A percentile compares a stretch with the other conserved stretches of the same genome.
phyloP scores from a whole-genome alignment of 106 monocot species.

The Ottelia alismoides region DNA sequence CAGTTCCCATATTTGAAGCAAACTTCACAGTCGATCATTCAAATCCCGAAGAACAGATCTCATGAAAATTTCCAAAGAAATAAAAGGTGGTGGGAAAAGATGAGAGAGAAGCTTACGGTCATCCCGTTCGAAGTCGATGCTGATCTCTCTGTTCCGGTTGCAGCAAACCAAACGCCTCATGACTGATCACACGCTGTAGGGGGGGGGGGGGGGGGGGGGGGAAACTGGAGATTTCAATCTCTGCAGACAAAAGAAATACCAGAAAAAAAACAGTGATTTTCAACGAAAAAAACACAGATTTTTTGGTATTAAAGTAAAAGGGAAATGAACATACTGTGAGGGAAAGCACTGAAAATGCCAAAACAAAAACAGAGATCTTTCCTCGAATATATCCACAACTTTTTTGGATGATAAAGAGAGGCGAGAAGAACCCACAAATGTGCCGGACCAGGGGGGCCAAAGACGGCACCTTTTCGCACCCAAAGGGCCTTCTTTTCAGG shows the following conservation, averaged over 20 bases:
- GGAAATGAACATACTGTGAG: neutral
- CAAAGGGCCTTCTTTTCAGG: no score
- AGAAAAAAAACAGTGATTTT: neutral
- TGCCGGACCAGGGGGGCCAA: no score
- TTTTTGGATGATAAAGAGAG: neutral
- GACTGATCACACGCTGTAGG: neutral
- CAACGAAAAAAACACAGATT: neutral
- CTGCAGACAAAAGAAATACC: neutral
- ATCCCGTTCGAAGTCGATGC: slow-evolving; percentile 18
- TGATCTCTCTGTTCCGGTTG: slow-evolving; percentile 10
- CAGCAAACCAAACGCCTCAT: slow-evolving; percentile 18
- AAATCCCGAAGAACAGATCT: no score
- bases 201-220: no score
- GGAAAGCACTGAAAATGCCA: neutral
- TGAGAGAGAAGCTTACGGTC: slow-evolving; percentile 7
- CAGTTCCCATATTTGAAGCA: no score
- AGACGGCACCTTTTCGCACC: no score
- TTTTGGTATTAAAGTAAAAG: neutral
- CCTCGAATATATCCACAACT: no score
- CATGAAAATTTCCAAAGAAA: no score
- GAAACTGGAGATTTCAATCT: neutral
- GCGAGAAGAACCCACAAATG: neutral
- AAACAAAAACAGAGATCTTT: neutral
- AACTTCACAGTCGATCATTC: no score
- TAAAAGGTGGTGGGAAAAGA: neutral